These are phyloP conservation scores for Coleophoma cylindrospora DNA, from an alignment of 2,329 filamentous ascomycete species.

Conservation along the genomic window DNA sequence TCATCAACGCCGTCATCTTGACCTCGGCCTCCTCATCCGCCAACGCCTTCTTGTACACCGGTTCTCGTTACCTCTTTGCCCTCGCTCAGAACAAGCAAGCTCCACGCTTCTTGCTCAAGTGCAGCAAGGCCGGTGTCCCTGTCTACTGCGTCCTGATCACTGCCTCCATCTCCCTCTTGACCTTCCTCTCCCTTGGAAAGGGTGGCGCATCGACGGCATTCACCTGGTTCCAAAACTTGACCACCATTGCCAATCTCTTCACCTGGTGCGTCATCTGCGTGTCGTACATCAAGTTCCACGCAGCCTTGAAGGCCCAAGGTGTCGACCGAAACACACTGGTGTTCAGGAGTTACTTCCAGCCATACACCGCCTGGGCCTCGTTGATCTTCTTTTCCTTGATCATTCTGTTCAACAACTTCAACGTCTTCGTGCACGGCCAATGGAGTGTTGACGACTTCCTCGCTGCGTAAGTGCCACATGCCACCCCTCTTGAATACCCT, in stretches of 20 bases:
- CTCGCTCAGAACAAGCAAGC: conserved; percentile 63
- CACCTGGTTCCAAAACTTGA: conserved; percentile 42
- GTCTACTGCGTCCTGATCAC: conserved; percentile 63
- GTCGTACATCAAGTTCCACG: conserved; percentile 68
- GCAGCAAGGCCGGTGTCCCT: conserved; percentile 63
- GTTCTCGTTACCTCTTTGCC: conserved; percentile 26
- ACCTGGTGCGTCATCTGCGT: conserved; percentile 66
- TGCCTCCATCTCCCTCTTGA: conserved; percentile 62
- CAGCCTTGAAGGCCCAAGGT: conserved; percentile 64
- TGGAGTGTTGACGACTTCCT: conserved; percentile 71
- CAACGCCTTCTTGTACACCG: conserved; percentile 24
- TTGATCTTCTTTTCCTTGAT: conserved; percentile 61
- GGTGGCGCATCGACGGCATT: conserved; percentile 38
- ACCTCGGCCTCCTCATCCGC: conserved; percentile 47
- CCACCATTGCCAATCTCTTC: conserved; percentile 71
- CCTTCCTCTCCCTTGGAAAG: conserved; percentile 63
- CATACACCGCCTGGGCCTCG: conserved; percentile 64
- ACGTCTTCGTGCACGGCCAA: conserved; percentile 57
- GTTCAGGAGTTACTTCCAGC: conserved; percentile 65
- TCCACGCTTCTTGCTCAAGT: conserved; percentile 52
- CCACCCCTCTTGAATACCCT: too few relatives aligned
- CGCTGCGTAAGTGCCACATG: conserved; percentile 37
- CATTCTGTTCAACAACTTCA: conserved; percentile 71
- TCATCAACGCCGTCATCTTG: conserved; percentile 69
- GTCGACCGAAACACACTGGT: conserved; percentile 63